Base-by-base conservation (phyloP, 768 basidiomycete genomes). In the Chlorophyllum brunneum region DNA sequence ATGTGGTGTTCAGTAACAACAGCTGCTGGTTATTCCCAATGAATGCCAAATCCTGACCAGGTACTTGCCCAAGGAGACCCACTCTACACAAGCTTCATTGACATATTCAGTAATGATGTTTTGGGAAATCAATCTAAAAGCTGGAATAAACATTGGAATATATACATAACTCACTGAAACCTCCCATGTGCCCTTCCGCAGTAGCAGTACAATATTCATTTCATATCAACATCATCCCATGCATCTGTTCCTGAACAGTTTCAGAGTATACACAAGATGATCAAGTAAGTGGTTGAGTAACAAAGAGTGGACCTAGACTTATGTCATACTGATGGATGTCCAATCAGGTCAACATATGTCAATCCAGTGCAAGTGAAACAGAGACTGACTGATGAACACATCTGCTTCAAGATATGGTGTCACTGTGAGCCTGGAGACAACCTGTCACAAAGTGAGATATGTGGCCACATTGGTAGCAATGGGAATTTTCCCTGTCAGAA, bases 71-170 rank as follows among this genome's bases (percentile, higher is more conserved):
- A 61, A 8, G 67, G 66, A 0, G 58, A 66, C 33, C 63, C 65
- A 3, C 31, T 72, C 0, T 71, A 70, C 40, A 62, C 57, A 6
- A 66, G 62, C 26, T 65, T 64, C 18, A 59, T 70, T 41, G 64
- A 68, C 41, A 41, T 70, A 1, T 73, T 69, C 54, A 61, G 65
- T 1, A 74, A 78, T 48, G 72, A 78, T 58, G 69, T 75, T 0
- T 78, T 73, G 0, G 74, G 73, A 7, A 76, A 77, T 51, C 55
- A 62, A 8, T 70, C 67, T 3, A 77, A 77, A 56, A 68, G 67
- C 33, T 77, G 68, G 66, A 77, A 76, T 55, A 73, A 75, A 43
- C 76, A 78, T 46, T 67, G 61, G 59, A 76, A 74, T 43, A 64
- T 70, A 0, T 76, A 74, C 42, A 58, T 72, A 20, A 66, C 60